Evolutionary conservation across 2,329 filamentous ascomycete genomes (phyloP).

Genomic region (Verticillium alfalfae): DNA sequence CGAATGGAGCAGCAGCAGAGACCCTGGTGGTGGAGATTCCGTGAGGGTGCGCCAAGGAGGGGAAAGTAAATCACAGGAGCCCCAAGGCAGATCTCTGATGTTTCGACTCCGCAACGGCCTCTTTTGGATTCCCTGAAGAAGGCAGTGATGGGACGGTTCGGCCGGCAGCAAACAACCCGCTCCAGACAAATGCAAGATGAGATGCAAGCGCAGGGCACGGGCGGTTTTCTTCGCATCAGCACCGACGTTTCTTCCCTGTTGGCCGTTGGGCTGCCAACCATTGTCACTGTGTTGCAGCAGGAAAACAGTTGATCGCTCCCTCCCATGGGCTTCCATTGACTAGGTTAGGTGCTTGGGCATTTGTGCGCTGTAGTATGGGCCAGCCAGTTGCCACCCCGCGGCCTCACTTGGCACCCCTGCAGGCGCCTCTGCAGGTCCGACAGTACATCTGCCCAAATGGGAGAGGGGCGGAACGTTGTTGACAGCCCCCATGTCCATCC

Average conservation of each 20-base stretch:
- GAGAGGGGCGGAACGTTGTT: background rate
- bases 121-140: background rate
- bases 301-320: background rate
- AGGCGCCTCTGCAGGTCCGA: slow-evolving; percentile 13
- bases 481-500: background rate
- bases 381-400: background rate
- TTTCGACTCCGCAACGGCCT: background rate
- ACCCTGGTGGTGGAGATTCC: background rate
- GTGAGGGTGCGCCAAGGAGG: background rate
- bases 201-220: background rate
- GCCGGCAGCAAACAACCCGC: background rate
- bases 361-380: background rate
- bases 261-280: background rate
- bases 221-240: background rate
- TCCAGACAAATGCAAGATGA: background rate
- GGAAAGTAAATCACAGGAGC: background rate
- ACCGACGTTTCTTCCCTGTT: background rate
- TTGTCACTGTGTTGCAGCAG: background rate
- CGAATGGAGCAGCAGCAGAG: background rate
- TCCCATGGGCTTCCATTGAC: background rate
- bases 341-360: background rate
- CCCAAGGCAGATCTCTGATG: slow-evolving; percentile 1
- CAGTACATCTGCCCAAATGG: slow-evolving; percentile 8
- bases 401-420: slow-evolving; percentile 6
- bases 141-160: background rate